Evolutionary conservation across 2,329 filamentous ascomycete genomes (phyloP).

Genomic region (Apiospora sp.): DNA sequence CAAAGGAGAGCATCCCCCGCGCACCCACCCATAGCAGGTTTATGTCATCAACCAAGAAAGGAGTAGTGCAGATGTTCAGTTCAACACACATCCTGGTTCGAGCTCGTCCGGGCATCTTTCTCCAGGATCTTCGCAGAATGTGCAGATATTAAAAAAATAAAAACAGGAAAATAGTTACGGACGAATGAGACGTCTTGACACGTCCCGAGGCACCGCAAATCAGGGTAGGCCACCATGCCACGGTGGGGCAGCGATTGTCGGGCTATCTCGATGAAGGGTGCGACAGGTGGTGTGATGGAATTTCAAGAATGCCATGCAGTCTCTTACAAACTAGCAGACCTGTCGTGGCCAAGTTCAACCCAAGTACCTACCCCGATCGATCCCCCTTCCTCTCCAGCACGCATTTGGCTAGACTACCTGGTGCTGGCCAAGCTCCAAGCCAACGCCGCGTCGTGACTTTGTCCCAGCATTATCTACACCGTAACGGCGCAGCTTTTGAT

Average conservation of each 20-base stretch:
- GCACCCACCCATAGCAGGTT: neutral
- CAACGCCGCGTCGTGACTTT: conserved; percentile 1
- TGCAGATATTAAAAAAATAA: neutral
- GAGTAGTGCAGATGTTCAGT: neutral
- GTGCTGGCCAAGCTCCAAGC: neutral
- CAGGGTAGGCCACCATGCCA: conserved; percentile 14
- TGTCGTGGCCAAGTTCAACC: neutral
- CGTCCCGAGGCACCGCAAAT: neutral
- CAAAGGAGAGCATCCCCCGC: conserved; percentile 2
- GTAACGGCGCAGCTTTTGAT: conserved; percentile 7
- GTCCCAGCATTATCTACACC: conserved; percentile 3
- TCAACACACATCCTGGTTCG: neutral
- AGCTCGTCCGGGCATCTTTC: neutral
- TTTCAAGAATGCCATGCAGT: conserved; percentile 14
- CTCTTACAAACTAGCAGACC: neutral
- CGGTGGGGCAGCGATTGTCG: conserved; percentile 8
- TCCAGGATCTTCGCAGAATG: neutral
- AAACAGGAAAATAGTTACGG: neutral
- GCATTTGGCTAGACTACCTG: neutral
- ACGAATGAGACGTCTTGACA: neutral
- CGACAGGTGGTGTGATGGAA: conserved; percentile 12
- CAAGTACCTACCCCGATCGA: conserved; percentile 13
- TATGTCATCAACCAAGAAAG: neutral
- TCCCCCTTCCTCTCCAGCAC: neutral
- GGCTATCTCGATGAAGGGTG: conserved; percentile 20